Conservation (phyloP, 371 early-diverging fungal genomes). For the Mortierella sp. region DNA sequence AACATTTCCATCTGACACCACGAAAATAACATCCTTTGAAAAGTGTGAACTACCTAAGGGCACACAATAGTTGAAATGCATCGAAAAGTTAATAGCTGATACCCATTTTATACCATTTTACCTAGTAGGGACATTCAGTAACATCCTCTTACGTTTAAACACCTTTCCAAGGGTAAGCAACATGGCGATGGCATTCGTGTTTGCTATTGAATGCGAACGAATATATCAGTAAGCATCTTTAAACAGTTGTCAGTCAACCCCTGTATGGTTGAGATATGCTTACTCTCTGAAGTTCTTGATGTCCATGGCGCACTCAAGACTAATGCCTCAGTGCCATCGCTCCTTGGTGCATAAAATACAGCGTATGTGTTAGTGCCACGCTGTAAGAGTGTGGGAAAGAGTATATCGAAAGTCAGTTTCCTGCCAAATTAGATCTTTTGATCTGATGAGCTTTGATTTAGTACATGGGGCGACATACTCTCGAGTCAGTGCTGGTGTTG, state of each 20-base stretch:
- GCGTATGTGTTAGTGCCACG: slow-evolving; percentile 87
- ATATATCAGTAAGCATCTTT: neutral
- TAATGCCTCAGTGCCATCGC: slow-evolving; percentile 93
- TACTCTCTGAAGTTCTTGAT: slow-evolving; percentile 61
- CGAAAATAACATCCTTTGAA: slow-evolving; percentile 91
- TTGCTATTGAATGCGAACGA: slow-evolving; percentile 59
- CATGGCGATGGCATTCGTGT: slow-evolving; percentile 81
- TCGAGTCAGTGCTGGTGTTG: slow-evolving; percentile 35
- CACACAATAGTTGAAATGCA: neutral
- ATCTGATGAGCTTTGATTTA: too few relatives aligned
- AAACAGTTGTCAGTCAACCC: neutral
- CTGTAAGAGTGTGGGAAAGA: slow-evolving; percentile 12
- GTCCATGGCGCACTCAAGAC: slow-evolving; percentile 86
- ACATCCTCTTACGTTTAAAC: slow-evolving; percentile 70
- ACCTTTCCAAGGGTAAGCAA: slow-evolving; percentile 82
- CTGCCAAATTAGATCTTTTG: too few relatives aligned
- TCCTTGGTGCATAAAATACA: slow-evolving; percentile 85
- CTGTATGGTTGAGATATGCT: neutral
- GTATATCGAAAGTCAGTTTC: neutral
- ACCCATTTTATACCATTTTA: neutral
- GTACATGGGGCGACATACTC: slow-evolving; percentile 11
- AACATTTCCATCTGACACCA: slow-evolving; percentile 83
- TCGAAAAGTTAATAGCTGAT: neutral
- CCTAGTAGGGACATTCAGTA: neutral
- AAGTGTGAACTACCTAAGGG: slow-evolving; percentile 38